These are phyloP conservation scores for Penicillium argentinense DNA, from an alignment of 495 filamentous ascomycete species.

Conservation along the genomic window DNA sequence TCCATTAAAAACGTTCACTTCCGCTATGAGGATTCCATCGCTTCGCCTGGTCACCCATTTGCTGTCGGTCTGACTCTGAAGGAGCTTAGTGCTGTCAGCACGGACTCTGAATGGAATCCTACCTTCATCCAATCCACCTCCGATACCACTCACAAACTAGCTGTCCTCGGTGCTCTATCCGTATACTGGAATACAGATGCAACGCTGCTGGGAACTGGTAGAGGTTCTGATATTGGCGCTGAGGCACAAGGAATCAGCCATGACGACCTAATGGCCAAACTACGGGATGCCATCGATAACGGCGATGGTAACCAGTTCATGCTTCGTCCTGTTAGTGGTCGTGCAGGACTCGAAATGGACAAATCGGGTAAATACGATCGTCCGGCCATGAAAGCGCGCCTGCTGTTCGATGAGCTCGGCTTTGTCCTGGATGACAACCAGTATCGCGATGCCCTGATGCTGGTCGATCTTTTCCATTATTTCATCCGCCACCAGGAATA, in stretches of 20 bases:
- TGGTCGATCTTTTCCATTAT: conserved; percentile 97
- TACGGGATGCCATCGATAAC: conserved; percentile 73
- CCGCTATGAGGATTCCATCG: conserved; percentile 96
- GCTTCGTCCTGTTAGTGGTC: conserved; percentile 88
- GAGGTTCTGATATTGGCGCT: conserved; percentile 56
- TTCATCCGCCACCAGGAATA: conserved; percentile 98
- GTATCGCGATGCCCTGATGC: conserved; percentile 95
- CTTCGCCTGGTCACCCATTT: conserved; percentile 92
- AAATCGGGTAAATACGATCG: conserved; percentile 79
- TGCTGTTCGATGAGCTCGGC: conserved; percentile 94
- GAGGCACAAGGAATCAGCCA: conserved; percentile 67
- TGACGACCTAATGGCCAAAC: conserved; percentile 69
- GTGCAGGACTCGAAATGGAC: conserved; percentile 87
- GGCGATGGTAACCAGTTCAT: conserved; percentile 86
- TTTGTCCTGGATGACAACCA: conserved; percentile 95
- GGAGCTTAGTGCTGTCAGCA: conserved; percentile 95
- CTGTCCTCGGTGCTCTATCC: conserved; percentile 80
- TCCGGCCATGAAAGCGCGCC: conserved; percentile 84
- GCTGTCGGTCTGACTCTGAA: conserved; percentile 86
- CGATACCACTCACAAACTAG: conserved; percentile 84
- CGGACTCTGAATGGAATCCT: conserved; percentile 88
- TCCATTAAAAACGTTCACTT: conserved; percentile 97
- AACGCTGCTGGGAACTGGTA: conserved; percentile 73
- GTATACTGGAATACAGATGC: conserved; percentile 98
- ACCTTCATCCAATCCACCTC: conserved; percentile 89